Percentiles rank a stretch among this genome's conserved stretches.
Conservation (phyloP, 2,329 filamentous ascomycete genomes). For the Diplodia seriata region DNA sequence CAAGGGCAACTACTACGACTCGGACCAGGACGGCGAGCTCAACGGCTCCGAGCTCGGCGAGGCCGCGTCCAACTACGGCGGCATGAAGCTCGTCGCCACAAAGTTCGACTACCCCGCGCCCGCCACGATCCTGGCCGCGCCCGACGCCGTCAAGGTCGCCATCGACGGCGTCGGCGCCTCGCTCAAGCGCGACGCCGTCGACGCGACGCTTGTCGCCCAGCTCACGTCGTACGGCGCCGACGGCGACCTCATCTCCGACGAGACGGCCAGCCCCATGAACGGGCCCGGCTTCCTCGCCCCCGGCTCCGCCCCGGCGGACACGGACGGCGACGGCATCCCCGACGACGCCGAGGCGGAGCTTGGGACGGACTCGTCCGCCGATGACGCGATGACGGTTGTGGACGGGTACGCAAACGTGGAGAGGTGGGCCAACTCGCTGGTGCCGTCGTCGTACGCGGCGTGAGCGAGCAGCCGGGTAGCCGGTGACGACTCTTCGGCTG, state of each 20-base stretch:
- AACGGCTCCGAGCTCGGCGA: slow-evolving; percentile 57
- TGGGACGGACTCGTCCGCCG: slow-evolving; percentile 46
- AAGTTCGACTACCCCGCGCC: slow-evolving; percentile 56
- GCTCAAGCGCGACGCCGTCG: slow-evolving; percentile 54
- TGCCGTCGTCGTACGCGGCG: slow-evolving; percentile 39
- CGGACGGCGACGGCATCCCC: slow-evolving; percentile 60
- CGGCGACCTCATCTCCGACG: slow-evolving; percentile 56
- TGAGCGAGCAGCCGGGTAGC: no score
- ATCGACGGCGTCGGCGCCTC: slow-evolving; percentile 53
- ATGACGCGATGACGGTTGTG: slow-evolving; percentile 52
- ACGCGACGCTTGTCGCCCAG: slow-evolving; percentile 53
- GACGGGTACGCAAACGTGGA: slow-evolving; percentile 57
- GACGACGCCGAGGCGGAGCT: slow-evolving; percentile 57
- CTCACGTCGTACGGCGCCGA: slow-evolving; percentile 55
- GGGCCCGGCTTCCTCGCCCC: slow-evolving; percentile 50
- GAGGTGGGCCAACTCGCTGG: slow-evolving; percentile 59
- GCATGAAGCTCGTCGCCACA: slow-evolving; percentile 52
- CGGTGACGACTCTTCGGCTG: no score
- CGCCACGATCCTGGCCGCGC: slow-evolving; percentile 48
- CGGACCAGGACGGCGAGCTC: slow-evolving; percentile 57
- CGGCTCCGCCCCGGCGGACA: slow-evolving; percentile 52
- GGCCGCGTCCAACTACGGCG: slow-evolving; percentile 55
- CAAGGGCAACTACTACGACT: slow-evolving; percentile 61
- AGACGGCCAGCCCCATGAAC: slow-evolving; percentile 51
- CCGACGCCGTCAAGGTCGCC: slow-evolving; percentile 52